Base-by-base conservation (phyloP, 345 rosid species). In the Alliaria petiolata region DNA sequence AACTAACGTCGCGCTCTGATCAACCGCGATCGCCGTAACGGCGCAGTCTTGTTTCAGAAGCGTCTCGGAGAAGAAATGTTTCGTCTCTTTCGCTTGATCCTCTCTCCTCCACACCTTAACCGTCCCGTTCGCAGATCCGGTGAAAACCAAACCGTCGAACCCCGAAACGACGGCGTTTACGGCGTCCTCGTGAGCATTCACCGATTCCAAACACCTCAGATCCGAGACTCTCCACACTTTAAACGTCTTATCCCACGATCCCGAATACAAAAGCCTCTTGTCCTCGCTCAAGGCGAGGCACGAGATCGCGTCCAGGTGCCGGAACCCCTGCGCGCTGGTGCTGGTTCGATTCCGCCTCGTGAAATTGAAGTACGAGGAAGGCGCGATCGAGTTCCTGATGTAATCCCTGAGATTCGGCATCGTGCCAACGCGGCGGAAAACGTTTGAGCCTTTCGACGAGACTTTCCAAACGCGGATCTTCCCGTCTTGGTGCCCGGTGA, bases 91-190 rank as follows among this genome's bases (percentile, higher is more conserved):
- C 4, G 92, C 98, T 74, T 86, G 96, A 25, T 81, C 38, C 62
- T 93, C 98, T 62, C 98, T 80, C 69, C 95, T 77, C 98, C 98
- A 93, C 4, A 89, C 92, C 60, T 93, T 93, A 1, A 91, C 88
- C 1, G 85, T 82, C 0, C 98, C 98, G 11, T 91, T 96, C 0
- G 96, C 97, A 6, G 97, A 87, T 4, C 98, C 97, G 1, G 96
- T 85, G 14, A 91, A 89, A 42, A 91, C 91, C 58, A 91, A 80
- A 10, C 97, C 92, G 28, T 91, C 96, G 15, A 85, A 88, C 9
- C 89, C 97, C 0, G 89, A 83, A 0, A 87, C 86, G 13, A 89
- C 69, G 0, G 96, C 79, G 53, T 93, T 93, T 0, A 91, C 89
- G 0, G 96, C 93, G 22, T 93, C 97, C 16, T 93, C 96, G 8